Percentiles rank a stretch among this genome's conserved stretches.
Evolutionary conservation across 2,329 filamentous ascomycete species (phyloP).

Genomic region (Ascochyta koolunga): DNA sequence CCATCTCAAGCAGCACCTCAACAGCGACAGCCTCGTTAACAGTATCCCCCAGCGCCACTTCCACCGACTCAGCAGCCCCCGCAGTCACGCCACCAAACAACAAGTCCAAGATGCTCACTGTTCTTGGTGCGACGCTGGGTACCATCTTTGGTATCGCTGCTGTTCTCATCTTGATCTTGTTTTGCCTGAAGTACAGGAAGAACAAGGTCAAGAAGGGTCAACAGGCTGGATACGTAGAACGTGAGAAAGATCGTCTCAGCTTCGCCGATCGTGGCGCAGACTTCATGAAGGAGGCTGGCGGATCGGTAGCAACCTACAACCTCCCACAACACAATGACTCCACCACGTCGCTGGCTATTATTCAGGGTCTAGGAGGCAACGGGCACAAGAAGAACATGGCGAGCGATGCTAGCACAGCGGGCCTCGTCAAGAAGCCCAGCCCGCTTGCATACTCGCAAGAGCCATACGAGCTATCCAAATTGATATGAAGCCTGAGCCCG

Average conservation of each 20-base stretch:
- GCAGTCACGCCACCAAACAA: slow-evolving; percentile 39
- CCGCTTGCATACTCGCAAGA: slow-evolving; percentile 48
- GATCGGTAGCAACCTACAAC: slow-evolving; percentile 45
- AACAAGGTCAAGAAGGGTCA: slow-evolving; percentile 64
- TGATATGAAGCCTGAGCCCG: slow-evolving; percentile 48
- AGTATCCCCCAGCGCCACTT: slow-evolving; percentile 26
- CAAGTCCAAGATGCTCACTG: slow-evolving; percentile 60
- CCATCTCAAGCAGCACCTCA: slow-evolving; percentile 41
- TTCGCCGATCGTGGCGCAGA: slow-evolving; percentile 59
- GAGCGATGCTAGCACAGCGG: slow-evolving; percentile 66
- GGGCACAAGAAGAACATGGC: slow-evolving; percentile 57
- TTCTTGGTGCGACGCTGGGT: slow-evolving; percentile 82
- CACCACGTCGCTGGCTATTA: slow-evolving; percentile 55
- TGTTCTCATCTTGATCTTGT: slow-evolving; percentile 73
- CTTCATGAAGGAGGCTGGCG: slow-evolving; percentile 59
- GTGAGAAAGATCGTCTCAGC: slow-evolving; percentile 52
- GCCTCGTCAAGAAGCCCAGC: slow-evolving; percentile 62
- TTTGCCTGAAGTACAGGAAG: slow-evolving; percentile 68
- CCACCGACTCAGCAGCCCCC: slow-evolving; percentile 45
- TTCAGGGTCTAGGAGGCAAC: slow-evolving; percentile 61
- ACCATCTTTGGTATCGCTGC: slow-evolving; percentile 76
- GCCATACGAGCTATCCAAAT: slow-evolving; percentile 54
- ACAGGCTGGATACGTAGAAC: slow-evolving; percentile 60
- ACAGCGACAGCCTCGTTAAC: slow-evolving; percentile 23
- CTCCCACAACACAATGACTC: slow-evolving; percentile 45